These are phyloP conservation scores for Musa itinerans DNA, from an alignment of 176 grass and related monocot species.

Conservation along the genomic window DNA sequence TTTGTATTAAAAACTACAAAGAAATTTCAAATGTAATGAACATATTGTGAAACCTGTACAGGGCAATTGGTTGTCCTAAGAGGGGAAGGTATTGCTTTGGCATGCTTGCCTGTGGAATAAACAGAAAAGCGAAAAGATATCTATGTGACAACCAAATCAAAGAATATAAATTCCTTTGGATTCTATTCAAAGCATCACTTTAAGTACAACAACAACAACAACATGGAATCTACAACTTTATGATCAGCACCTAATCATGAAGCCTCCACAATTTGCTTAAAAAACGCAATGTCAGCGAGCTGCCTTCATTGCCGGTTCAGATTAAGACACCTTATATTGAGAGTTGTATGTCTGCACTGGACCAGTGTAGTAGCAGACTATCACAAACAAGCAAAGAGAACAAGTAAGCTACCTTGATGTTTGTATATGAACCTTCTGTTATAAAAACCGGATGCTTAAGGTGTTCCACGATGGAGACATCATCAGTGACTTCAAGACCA, in stretches of 20 bases:
- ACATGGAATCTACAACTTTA: neutral
- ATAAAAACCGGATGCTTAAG: slow-evolving; percentile 86
- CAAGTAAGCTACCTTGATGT: slow-evolving; percentile 67
- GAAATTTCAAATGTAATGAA: no score
- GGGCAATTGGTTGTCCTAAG: slow-evolving; percentile 69
- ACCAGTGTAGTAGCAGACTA: neutral
- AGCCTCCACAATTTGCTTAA: no score
- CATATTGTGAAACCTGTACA: slow-evolving; percentile 64
- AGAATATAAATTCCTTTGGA: neutral
- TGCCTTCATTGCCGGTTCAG: no score
- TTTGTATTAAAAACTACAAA: neutral
- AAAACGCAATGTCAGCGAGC: no score
- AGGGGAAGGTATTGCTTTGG: slow-evolving; percentile 93
- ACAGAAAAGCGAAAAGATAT: slow-evolving; percentile 1
- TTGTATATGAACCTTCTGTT: slow-evolving; percentile 92
- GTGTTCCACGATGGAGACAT: slow-evolving; percentile 92
- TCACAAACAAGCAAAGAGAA: neutral
- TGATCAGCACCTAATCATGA: neutral
- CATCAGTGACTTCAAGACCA: slow-evolving; percentile 84
- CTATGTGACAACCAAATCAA: slow-evolving; percentile 2
- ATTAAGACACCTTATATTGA: neutral
- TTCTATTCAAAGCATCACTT: neutral
- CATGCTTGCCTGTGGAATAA: slow-evolving; percentile 70
- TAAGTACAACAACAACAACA: neutral
- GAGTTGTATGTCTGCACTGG: neutral